Conservation (phyloP, 2,329 filamentous ascomycete genomes). For the Fusarium illudens region DNA sequence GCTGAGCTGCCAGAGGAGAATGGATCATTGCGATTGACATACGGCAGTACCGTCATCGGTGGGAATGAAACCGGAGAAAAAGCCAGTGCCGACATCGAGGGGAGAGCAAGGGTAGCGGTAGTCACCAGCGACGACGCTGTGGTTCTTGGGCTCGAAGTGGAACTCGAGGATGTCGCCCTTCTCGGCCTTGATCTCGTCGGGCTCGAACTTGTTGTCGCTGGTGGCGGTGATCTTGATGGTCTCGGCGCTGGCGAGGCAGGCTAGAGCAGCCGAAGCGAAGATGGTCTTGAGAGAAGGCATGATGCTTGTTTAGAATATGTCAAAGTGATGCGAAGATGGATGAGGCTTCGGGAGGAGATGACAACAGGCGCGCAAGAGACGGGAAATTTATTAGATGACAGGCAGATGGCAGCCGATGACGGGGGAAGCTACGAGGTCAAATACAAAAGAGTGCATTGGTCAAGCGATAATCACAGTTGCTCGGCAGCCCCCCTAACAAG, state of each 20-base stretch:
- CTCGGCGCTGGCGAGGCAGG: slow-evolving; percentile 41
- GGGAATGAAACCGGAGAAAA: slow-evolving; percentile 50
- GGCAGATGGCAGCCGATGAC: background rate
- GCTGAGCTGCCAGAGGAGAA: background rate
- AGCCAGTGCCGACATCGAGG: slow-evolving; percentile 45
- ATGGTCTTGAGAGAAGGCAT: slow-evolving; percentile 45
- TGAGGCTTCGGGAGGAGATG: background rate
- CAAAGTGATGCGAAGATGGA: background rate
- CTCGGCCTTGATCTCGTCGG: slow-evolving; percentile 45
- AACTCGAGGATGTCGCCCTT: slow-evolving; percentile 50
- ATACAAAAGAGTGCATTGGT: slow-evolving; percentile 11
- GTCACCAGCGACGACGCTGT: slow-evolving; percentile 50
- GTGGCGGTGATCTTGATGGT: slow-evolving; percentile 48
- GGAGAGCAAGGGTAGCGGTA: slow-evolving; percentile 49
- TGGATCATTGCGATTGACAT: slow-evolving; percentile 19
- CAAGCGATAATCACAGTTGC: slow-evolving; percentile 25
- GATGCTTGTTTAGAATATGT: background rate
- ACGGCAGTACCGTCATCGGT: slow-evolving; percentile 44
- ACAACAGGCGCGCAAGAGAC: background rate
- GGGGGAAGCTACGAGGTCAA: background rate
- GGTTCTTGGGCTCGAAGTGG: slow-evolving; percentile 48
- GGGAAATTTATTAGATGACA: background rate
- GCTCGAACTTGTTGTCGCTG: slow-evolving; percentile 46
- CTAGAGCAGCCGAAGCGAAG: slow-evolving; percentile 38
- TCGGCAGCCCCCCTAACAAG: slow-evolving; percentile 17